Base-by-base conservation (phyloP, 2,329 filamentous ascomycete species). In the Leptographium procerum region DNA sequence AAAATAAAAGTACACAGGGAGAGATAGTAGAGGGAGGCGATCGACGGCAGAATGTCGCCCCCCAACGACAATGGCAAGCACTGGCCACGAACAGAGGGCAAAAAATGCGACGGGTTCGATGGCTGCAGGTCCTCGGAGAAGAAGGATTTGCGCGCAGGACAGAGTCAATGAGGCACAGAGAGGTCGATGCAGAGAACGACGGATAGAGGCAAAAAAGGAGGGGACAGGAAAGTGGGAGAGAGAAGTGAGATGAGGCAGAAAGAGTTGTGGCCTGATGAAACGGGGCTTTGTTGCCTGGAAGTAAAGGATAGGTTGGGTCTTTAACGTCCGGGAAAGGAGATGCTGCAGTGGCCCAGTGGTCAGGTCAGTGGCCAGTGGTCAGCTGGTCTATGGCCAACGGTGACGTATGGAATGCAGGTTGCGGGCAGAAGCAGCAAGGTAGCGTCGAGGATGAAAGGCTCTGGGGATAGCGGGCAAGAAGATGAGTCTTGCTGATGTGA, bases 181-280 rank as follows among this genome's bases (percentile, higher is more conserved):
- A 43, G 16, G n/a, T 43, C 16, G 40, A 19, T 16, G 19, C 40
- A 22, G 19, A 43, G 19, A 9, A n/a, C 14, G 16, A 22, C 9
- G 16, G 19, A n/a, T 19, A n/a, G n/a, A n/a, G n/a, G n/a, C n/a
- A n/a, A n/a, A 33, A 36, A 34, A 22, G 16, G 34, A 24, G 50
- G 52, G 34, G 48, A 24, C 19, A 34, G 13, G 33, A 3, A 40
- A 19, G n/a, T 52, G 19, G 33, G 6, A 54, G 43, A 54, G 43
- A 53, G 45, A 40, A 50, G 29, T 9, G 34, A 51, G 36, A 24
- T 16, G 36, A 43, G 40, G 40, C 40, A 43, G 40, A 9, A 43
- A 43, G 51, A 57, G 52, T 61, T 59, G 52, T 60, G 61, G 62
- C 63, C 63, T 64, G 57, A 62, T 57, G n/a, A 26, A 26, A 57